phyloP scores from a whole-genome alignment of 805 yeast genomes.

The Kuraishia floccosa region DNA sequence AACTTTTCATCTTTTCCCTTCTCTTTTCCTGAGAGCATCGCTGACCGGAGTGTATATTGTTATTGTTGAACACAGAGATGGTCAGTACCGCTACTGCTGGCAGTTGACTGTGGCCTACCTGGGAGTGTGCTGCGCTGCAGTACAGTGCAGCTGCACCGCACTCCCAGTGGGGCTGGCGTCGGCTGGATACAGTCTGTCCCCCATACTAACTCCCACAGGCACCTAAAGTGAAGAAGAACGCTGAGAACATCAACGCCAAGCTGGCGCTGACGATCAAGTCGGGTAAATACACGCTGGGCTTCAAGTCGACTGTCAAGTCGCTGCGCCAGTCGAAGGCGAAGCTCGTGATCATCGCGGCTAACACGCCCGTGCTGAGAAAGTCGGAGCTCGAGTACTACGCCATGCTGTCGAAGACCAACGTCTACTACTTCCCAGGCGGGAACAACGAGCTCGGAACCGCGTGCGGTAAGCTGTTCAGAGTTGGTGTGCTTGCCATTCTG shows the following conservation, averaged over 20 bases:
- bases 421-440: constrained; percentile 99
- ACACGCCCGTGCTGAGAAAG: constrained; percentile 99
- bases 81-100: constrained; percentile 69
- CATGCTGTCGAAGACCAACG: constrained; percentile 95
- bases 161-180: no score
- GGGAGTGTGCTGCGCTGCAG: no score
- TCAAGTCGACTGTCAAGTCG: constrained; percentile 97
- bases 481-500: constrained; percentile 89
- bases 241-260: constrained; percentile 95
- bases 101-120: no score
- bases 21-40: no score
- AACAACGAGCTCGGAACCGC: constrained; percentile 99
- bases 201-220: constrained; percentile 55
- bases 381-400: constrained; percentile 99
- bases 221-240: constrained; percentile 84
- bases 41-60: constrained; percentile 85
- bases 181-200: no score
- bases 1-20: no score
- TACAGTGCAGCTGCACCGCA: no score
- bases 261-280: constrained; percentile 97
- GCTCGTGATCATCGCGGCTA: constrained; percentile 95
- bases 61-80: constrained; percentile 83
- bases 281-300: constrained; percentile 99
- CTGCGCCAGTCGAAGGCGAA: constrained; percentile 98
- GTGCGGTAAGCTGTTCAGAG: constrained; percentile 99